A percentile compares a stretch with the other conserved stretches of the same genome.
Conservation (phyloP, 2,329 filamentous ascomycete species). For the Colletotrichum liaoningense region DNA sequence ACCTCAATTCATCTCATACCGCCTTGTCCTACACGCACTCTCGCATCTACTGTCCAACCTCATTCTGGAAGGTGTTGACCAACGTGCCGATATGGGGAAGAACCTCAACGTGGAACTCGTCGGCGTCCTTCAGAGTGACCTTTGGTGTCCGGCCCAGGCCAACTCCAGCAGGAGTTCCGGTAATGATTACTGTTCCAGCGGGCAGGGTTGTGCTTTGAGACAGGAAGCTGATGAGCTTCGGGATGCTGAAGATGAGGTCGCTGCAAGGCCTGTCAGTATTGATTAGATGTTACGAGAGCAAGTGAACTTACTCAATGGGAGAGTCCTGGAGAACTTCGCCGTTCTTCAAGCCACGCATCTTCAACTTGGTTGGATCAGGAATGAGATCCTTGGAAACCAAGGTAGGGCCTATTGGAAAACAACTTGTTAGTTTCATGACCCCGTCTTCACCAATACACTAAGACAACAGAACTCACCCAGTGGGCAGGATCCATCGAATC, state of each 20-base stretch:
- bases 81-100: constrained; percentile 55
- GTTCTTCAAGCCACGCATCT: constrained; percentile 59
- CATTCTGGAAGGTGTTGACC: constrained; percentile 43
- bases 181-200: constrained; percentile 55
- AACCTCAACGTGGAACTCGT: constrained; percentile 57
- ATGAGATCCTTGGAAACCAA: constrained; percentile 58
- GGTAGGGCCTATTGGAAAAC: constrained; percentile 51
- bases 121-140: constrained; percentile 50
- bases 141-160: constrained; percentile 51
- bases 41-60: constrained; percentile 8
- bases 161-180: constrained; percentile 56
- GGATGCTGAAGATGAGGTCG: constrained; percentile 65
- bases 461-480: constrained; percentile 41
- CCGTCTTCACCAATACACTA: neutral
- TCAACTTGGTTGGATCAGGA: constrained; percentile 53
- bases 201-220: constrained; percentile 57
- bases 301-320: constrained; percentile 40
- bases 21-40: too few species aligned
- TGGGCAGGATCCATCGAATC: constrained; percentile 66
- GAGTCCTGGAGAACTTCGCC: constrained; percentile 62
- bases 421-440: neutral
- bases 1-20: too few species aligned
- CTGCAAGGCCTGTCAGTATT: constrained; percentile 47
- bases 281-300: constrained; percentile 39
- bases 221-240: constrained; percentile 54